A percentile compares a stretch with the other conserved stretches of the same genome.
Conservation (phyloP, 2,329 filamentous ascomycete species). For the Pseudogymnoascus sp. region DNA sequence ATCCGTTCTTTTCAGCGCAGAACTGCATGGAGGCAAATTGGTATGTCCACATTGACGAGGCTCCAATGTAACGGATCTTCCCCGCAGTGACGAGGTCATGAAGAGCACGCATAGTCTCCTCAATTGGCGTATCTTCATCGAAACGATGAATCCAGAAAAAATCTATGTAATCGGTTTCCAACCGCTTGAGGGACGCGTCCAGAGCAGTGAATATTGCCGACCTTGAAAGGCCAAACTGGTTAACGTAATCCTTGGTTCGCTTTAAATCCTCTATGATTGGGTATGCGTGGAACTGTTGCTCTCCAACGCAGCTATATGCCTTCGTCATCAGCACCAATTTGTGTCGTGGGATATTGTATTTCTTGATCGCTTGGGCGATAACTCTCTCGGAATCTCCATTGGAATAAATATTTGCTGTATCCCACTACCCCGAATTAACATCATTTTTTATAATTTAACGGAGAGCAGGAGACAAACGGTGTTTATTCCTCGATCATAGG, state of each 20-base stretch:
- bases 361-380: slow-evolving; percentile 52
- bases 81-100: slow-evolving; percentile 52
- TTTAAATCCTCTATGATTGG: slow-evolving; percentile 25
- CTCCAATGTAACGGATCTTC: slow-evolving; percentile 49
- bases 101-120: slow-evolving; percentile 58
- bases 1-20: slow-evolving; percentile 44
- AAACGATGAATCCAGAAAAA: slow-evolving; percentile 55
- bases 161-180: slow-evolving; percentile 52
- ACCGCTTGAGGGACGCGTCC: slow-evolving; percentile 47
- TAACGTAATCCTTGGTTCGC: slow-evolving; percentile 43
- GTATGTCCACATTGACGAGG: slow-evolving; percentile 42
- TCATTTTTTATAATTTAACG: slow-evolving; percentile 33
- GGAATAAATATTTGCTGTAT: slow-evolving; percentile 48
- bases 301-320: slow-evolving; percentile 43
- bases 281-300: slow-evolving; percentile 31
- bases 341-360: slow-evolving; percentile 49
- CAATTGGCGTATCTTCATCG: slow-evolving; percentile 42
- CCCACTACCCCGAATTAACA: slow-evolving; percentile 33
- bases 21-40: slow-evolving; percentile 45
- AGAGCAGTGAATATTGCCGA: slow-evolving; percentile 62
- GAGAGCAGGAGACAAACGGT: slow-evolving; percentile 41
- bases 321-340: slow-evolving; percentile 54
- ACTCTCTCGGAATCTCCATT: slow-evolving; percentile 49
- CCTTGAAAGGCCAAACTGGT: slow-evolving; percentile 43
- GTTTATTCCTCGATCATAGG: slow-evolving; percentile 56